Conservation (phyloP, 2,329 filamentous ascomycete genomes). For the Alternaria ethzedia region DNA sequence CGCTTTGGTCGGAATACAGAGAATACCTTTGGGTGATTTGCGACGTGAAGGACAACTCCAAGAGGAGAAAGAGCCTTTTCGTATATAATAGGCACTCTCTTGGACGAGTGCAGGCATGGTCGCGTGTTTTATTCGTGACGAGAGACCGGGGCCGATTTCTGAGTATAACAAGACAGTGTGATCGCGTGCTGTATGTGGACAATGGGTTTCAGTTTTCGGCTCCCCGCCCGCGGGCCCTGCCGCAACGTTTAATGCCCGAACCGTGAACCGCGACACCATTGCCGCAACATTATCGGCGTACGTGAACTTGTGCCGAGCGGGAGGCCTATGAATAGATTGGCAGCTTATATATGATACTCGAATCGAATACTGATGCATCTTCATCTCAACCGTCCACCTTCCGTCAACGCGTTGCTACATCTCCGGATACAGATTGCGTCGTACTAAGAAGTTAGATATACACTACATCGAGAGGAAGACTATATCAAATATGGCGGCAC, state of each 20-base stretch:
- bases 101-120: neutral
- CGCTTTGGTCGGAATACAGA: neutral
- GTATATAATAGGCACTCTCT: neutral
- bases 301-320: neutral
- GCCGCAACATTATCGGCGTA: neutral
- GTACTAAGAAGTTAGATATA: neutral
- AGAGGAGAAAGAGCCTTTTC: neutral
- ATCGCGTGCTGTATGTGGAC: neutral
- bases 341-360: neutral
- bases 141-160: neutral
- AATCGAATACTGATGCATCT: neutral
- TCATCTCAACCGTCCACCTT: neutral
- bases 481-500: slow-evolving; percentile 47
- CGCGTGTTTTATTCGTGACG: neutral
- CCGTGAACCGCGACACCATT: slow-evolving; percentile 5
- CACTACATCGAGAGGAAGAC: neutral
- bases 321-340: neutral
- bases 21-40: neutral
- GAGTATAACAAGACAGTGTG: neutral
- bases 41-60: neutral
- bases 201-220: slow-evolving; percentile 8
- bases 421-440: neutral
- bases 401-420: neutral
- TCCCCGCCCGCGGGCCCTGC: slow-evolving; percentile 13
- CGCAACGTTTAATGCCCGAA: neutral